These are phyloP conservation scores for Tylopilus intermedius DNA, from an alignment of 768 basidiomycete species.

Conservation along the genomic window DNA sequence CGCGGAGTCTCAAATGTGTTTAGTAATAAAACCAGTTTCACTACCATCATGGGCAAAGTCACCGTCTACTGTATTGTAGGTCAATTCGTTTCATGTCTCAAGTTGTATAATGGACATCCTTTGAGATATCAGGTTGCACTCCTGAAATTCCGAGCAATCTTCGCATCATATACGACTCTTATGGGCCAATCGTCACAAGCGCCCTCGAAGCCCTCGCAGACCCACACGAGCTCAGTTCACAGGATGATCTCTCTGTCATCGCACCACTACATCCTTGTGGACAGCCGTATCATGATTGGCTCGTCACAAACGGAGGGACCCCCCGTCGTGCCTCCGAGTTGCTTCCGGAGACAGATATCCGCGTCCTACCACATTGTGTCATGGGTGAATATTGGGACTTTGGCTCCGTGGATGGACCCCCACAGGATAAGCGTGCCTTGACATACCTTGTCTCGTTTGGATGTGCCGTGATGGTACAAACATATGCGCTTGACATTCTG, in stretches of 20 bases:
- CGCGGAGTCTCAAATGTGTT: background rate
- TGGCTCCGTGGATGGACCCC: background rate
- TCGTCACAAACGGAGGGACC: no score
- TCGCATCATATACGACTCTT: background rate
- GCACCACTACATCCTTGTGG: background rate
- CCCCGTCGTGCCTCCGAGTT: background rate
- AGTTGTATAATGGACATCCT: background rate
- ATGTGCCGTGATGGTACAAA: background rate
- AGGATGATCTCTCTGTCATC: background rate
- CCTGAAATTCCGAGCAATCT: background rate
- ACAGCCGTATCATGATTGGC: background rate
- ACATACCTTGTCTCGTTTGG: background rate
- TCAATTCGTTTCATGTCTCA: background rate
- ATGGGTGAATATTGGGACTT: background rate
- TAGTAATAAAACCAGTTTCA: no score
- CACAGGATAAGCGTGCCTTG: background rate
- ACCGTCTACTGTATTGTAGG: constrained; percentile 1
- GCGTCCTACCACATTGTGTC: background rate
- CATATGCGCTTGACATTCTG: background rate
- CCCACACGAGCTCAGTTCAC: background rate
- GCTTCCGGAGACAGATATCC: background rate
- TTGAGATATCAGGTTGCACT: background rate
- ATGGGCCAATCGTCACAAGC: background rate
- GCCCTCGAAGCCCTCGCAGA: background rate
- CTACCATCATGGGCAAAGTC: background rate